phyloP scores from a whole-genome alignment of 768 basidiomycete genomes.

The Lepiota brunneoincarnata region DNA sequence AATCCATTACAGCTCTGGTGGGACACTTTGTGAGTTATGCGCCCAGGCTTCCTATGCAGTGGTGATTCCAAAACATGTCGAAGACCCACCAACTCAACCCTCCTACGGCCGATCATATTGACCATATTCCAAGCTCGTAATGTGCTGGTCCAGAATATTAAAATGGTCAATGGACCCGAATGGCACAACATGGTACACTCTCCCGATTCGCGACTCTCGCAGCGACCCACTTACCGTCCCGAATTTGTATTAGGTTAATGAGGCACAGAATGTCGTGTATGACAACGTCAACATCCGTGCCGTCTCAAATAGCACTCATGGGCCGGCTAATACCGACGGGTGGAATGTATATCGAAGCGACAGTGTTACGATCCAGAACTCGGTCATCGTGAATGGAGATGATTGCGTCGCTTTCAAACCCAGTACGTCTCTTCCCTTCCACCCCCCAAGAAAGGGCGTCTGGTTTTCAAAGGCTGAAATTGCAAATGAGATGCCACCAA shows the following conservation, averaged over 20 bases:
- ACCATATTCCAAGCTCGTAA: conserved; percentile 50
- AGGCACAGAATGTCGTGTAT: conserved; percentile 43
- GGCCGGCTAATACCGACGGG: conserved; percentile 53
- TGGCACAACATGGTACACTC: conserved; percentile 47
- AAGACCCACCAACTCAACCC: conserved; percentile 43
- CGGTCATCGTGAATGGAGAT: conserved; percentile 51
- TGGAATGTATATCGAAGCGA: conserved; percentile 64
- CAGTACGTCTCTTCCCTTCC: conserved; percentile 32
- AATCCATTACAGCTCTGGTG: conserved; percentile 45
- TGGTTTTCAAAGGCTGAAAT: conserved; percentile 20
- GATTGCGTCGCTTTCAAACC: conserved; percentile 63
- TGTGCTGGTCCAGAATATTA: conserved; percentile 44
- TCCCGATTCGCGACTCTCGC: background rate
- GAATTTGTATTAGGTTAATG: conserved; percentile 35
- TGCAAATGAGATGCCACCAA: conserved; percentile 41
- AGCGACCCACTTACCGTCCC: background rate
- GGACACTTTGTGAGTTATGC: conserved; percentile 40
- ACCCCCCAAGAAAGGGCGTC: background rate
- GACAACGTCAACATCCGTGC: conserved; percentile 46
- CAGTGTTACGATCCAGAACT: conserved; percentile 44
- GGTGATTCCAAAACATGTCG: background rate
- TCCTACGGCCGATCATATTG: conserved; percentile 53
- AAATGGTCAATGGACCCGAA: conserved; percentile 48
- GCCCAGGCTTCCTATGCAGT: background rate
- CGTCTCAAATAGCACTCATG: conserved; percentile 40